phyloP scores from a whole-genome alignment of 176 grass and related monocot genomes.

The Aegilops bicornis region DNA sequence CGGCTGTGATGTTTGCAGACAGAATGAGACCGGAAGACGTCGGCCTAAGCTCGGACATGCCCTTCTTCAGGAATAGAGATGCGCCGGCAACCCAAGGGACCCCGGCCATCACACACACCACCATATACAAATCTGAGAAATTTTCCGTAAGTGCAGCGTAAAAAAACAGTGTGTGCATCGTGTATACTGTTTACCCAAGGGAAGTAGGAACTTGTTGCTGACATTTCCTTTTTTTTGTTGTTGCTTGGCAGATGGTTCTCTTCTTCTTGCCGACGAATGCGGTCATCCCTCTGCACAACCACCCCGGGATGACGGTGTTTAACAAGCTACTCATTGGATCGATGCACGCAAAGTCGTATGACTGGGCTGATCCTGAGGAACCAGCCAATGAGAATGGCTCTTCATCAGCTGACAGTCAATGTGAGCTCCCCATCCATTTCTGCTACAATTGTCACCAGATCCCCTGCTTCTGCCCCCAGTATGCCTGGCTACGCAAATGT shows the following conservation, averaged over 20 bases:
- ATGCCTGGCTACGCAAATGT: no score
- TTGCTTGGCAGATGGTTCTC: constrained; percentile 67
- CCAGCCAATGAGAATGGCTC: neutral
- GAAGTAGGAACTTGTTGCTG: constrained; percentile 21
- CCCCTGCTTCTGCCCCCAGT: no score
- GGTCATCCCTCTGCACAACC: constrained; percentile 86
- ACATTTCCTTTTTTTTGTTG: neutral
- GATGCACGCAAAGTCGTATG: constrained; percentile 81
- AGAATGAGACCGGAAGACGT: constrained; percentile 76
- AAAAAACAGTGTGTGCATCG: no score
- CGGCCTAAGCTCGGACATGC: constrained; percentile 48
- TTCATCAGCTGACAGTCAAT: neutral
- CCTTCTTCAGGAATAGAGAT: constrained; percentile 45
- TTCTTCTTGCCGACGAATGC: constrained; percentile 71
- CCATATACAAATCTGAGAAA: constrained; percentile 61
- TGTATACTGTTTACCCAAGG: no score
- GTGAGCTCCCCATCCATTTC: constrained; percentile 3
- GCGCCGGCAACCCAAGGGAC: neutral
- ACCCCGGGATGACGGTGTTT: constrained; percentile 97
- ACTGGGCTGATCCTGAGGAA: constrained; percentile 58
- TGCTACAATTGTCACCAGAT: neutral
- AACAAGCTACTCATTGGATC: constrained; percentile 78
- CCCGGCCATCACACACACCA: constrained; percentile 54
- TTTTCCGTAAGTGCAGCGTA: constrained; percentile 57
- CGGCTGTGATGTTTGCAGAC: constrained; percentile 37